A percentile compares a stretch with the other conserved stretches of the same genome.
These are phyloP conservation scores for Centrapalus pauciflorus DNA, from an alignment of 129 eudicot genomes.

Conservation along the genomic window DNA sequence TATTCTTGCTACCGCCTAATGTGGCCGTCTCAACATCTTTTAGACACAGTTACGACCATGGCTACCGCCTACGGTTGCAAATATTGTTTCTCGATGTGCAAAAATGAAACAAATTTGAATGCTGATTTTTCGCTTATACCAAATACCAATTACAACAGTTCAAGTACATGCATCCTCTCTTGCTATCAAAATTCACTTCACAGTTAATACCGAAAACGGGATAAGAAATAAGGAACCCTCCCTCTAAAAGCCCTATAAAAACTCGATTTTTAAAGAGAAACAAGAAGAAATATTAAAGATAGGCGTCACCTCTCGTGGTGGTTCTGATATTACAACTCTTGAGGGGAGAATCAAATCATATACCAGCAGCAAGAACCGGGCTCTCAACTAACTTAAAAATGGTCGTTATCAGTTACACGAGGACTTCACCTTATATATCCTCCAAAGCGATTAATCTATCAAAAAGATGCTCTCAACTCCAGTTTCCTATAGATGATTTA, in stretches of 20 bases:
- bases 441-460: constrained; percentile 7
- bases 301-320: constrained; percentile 30
- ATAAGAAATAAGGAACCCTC: constrained; percentile 30
- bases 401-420: constrained; percentile 37
- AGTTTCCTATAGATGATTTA: constrained; percentile 42
- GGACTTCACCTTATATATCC: constrained; percentile 29
- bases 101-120: constrained; percentile 27
- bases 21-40: no score
- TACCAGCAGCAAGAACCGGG: constrained; percentile 21
- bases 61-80: no score
- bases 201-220: constrained; percentile 35
- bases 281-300: constrained; percentile 17
- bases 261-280: constrained; percentile 17
- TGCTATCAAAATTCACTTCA: constrained; percentile 70
- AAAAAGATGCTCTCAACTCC: constrained; percentile 30
- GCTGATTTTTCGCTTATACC: constrained; percentile 41
- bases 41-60: no score
- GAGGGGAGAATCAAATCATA: constrained; percentile 20
- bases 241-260: constrained; percentile 38
- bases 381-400: constrained; percentile 36
- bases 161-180: constrained; percentile 38
- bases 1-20: no score
- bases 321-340: constrained; percentile 22
- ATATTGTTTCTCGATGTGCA: no score
- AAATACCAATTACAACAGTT: constrained; percentile 50